Base-by-base conservation (phyloP, 164 flowering plant species). In the Platanus orientalis region DNA sequence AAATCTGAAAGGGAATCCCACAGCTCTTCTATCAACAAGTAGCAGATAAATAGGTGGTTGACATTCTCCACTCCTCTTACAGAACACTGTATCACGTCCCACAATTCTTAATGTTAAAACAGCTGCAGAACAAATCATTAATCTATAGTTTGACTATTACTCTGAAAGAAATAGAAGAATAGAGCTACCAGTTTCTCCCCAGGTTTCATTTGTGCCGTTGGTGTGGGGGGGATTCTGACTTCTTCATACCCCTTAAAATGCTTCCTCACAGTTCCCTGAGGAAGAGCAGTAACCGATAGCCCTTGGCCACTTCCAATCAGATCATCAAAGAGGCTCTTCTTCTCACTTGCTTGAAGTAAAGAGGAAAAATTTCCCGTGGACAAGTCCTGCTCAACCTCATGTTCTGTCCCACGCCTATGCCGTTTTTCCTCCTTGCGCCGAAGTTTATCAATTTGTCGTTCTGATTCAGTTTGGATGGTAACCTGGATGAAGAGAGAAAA, bases 371-470 rank as follows among this genome's bases (percentile, higher is more conserved):
- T 80, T 55, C 76, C 72, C 21, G 80, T 62, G 42, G 83, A 81
- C 51, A 88, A 69, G 28, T 85, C 88, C 65, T 70, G 69, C 28
- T 89, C 97, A 71, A 64, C 56, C 24, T 82, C 96, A 67, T 75
- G 66, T 60, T 91, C 97, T 23, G 74, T 54, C 70, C 89, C 92
- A 54, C 93, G 96, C 72, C 79, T 88, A 61, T 84, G 70, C 25
- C 83, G 77, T 71, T 81, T 91, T 78, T 86, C 99, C 76, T 95
- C 99, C 75, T 95, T 95, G 58, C 97, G 96, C 32, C 99, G 84
- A 64, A 92, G 86, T 76, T 88, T 92, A 60, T 89, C 99, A 76
- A 89, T 85, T 75, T 84, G 94, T 70, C 67, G 58, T 65, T 78
- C 96, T 19, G 94, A 83, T 70, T 92, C 97, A 24, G 90, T 92